These are phyloP conservation scores for Prototheca cutis DNA, from an alignment of 163 green algal species.

Conservation along the genomic window DNA sequence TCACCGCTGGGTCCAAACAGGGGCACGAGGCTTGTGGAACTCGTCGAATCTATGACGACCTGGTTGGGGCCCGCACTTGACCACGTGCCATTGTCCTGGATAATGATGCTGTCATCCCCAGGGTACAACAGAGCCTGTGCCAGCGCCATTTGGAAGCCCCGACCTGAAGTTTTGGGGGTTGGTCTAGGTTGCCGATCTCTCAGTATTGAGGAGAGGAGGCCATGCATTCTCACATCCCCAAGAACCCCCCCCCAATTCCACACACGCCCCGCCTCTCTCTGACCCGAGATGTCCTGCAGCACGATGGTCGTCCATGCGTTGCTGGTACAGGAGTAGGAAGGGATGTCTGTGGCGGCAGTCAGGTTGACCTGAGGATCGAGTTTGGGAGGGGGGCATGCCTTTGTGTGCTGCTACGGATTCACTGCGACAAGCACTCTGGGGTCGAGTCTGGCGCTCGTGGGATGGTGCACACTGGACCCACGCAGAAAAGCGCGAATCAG, in stretches of 20 bases:
- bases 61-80: no score
- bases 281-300: neutral
- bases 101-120: neutral
- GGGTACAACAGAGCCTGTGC: neutral
- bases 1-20: constrained; percentile 5
- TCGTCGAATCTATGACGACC: neutral
- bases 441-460: no score
- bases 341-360: neutral
- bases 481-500: no score
- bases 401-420: neutral
- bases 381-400: no score
- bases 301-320: neutral
- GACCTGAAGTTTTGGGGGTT: no score
- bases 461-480: no score
- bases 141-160: neutral
- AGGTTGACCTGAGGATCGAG: neutral
- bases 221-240: no score
- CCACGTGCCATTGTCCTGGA: no score
- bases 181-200: no score
- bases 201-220: no score
- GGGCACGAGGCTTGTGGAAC: constrained; percentile 6
- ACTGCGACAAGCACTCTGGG: neutral
- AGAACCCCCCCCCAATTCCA: no score
- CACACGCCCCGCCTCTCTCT: no score
- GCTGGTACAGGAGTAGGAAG: neutral